Conservation (phyloP, 371 early-diverging fungal species). For the Chytridiales sp. region DNA sequence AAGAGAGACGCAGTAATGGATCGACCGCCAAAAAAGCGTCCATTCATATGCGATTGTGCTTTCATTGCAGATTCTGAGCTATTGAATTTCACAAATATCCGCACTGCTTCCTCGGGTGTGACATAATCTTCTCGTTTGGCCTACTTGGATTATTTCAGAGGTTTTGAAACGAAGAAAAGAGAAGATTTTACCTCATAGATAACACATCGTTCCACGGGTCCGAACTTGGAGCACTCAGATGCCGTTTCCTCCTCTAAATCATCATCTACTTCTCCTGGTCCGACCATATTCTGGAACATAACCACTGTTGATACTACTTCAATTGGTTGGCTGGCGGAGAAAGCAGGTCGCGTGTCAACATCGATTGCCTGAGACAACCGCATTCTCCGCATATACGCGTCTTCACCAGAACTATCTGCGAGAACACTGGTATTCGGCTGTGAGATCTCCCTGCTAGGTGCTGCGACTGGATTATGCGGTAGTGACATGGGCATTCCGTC, state of each 20-base stretch:
- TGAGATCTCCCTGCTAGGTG: conserved; percentile 11
- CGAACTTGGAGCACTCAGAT: conserved; percentile 74
- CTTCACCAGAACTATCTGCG: conserved; percentile 63
- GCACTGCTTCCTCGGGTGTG: conserved; percentile 42
- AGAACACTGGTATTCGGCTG: conserved; percentile 26
- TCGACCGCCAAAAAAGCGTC: conserved; percentile 47
- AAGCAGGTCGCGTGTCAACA: background rate
- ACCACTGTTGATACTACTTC: conserved; percentile 21
- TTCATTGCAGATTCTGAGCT: conserved; percentile 22
- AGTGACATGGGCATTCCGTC: conserved; percentile 8
- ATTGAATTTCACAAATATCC: conserved; percentile 43
- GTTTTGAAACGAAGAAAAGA: background rate
- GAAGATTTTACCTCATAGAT: conserved; percentile 29
- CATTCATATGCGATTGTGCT: conserved; percentile 38
- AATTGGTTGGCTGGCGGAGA: background rate
- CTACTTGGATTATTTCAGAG: background rate
- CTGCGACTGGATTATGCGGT: conserved; percentile 7
- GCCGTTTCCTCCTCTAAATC: conserved; percentile 71
- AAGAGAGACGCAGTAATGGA: conserved; percentile 32
- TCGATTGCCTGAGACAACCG: conserved; percentile 30
- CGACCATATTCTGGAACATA: conserved; percentile 52
- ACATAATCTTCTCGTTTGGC: conserved; percentile 3
- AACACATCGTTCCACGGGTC: conserved; percentile 50
- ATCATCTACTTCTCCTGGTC: conserved; percentile 75
- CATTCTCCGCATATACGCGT: conserved; percentile 67